Evolutionary conservation across 169 alveolate genomes (phyloP), one percentile per base, ranked within the genome.

Genomic region (Plasmodium sp.): DNA sequence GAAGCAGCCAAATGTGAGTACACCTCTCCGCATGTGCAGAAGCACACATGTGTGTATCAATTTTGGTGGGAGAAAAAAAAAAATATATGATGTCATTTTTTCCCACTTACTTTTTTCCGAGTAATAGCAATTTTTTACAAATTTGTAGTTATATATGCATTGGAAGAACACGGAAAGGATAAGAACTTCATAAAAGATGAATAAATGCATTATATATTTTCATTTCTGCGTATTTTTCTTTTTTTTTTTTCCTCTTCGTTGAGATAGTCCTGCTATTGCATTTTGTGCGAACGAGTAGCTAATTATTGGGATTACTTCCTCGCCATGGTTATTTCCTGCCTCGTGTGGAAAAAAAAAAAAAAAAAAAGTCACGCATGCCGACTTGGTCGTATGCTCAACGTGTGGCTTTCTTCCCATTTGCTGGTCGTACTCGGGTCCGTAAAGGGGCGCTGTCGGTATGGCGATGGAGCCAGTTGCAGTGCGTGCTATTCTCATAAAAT

Each of bases 141-240:
- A 80, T 27, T 93, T 96, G 88, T 93, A 88, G 74, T 93, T 91
- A 84, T 88, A 86, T 71, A 92, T 84, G 83, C 92, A 95, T 71
- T 80, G 95, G 84, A 51, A 48, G 41, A 83, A 85, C 51, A 95
- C 67, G 91, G 92, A 51, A 14, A 73, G 62, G 34, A 84, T 82
- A 51, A 34, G 73, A 22, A 86, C 39, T 62, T 31, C 72, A 86
- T 67, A 86, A 12, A 82, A 10, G 71, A 81, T 73, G 51, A 58
- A 81, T 84, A 31, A 74, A 39, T 67, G 84, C 81, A 72, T 58
- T 82, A 7, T 56, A 51, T n/a, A n/a, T 16, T 51, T 62, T 58
- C 94, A 84, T 74, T 67, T 77, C 92, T 41, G 82, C 45, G 72
- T 22, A 27, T 18, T 48, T 12, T 45, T 33, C 10, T 77, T 39